Base-by-base conservation (phyloP, 2,329 filamentous ascomycete genomes). In the Fusarium sp. region DNA sequence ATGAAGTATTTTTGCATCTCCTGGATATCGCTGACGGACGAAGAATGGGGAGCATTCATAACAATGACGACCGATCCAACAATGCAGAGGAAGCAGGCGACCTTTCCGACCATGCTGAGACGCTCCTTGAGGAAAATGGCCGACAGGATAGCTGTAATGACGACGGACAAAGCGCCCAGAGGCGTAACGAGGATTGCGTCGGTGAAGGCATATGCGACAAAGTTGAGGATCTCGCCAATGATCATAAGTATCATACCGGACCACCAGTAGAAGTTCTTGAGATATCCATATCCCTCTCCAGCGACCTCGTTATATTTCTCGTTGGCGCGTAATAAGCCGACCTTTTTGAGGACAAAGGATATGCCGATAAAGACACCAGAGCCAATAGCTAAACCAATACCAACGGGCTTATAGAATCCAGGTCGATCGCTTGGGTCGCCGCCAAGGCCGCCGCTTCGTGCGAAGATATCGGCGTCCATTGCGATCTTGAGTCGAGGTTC, bases 201-300 rank as follows among this genome's bases (percentile, higher is more conserved):
- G 66, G 96, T 96, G 74, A 98, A 98, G 57, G 94, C 93, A 76
- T 98, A 98, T 53, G 96, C 96, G 76, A 95, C 93, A 77, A 98
- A 97, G 80, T 99, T 99, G 87, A 93, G 97, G 57, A 97, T 88
- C 80, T 99, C 96, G 71, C 96, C 96, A 41, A 98, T 74, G 72
- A 98, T 97, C 96, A 99, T 98, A 60, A 98, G 85, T 1, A 84
- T 94, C 96, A 99, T 98, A 72, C 96, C 96, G 3, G 83, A 79
- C 96, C 96, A 99, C 96, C 96, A 99, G 83, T 87, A 97, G 20
- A 84, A 84, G 75, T 98, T 98, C 82, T 97, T 97, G 73, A 99
- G 88, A 78, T 98, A 99, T 65, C 95, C 94, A 78, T 98, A 98
- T 57, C 96, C 96, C 79, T 98, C 95, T 62, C 96, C 96, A 1